These are phyloP conservation scores for Gonium pectorale DNA, from an alignment of 139 green algal species.

Conservation along the genomic window DNA sequence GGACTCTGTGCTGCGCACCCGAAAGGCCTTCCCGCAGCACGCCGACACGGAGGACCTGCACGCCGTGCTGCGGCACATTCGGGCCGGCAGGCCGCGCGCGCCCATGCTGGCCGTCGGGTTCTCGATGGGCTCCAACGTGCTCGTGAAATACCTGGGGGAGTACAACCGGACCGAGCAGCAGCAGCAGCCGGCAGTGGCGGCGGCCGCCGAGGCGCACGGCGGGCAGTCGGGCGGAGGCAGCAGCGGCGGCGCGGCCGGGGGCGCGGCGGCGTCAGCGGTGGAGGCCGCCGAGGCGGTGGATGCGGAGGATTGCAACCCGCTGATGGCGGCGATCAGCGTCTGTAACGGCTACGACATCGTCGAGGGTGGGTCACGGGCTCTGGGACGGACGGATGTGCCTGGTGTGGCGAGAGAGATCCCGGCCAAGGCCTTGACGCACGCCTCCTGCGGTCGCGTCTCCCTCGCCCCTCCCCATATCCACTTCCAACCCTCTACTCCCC, in stretches of 20 bases:
- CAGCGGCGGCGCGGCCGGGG: too few relatives aligned
- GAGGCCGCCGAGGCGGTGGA: neutral
- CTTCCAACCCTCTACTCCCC: too few relatives aligned
- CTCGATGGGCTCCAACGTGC: slow-evolving; percentile 45
- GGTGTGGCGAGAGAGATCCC: too few relatives aligned
- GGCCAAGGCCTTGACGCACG: too few relatives aligned
- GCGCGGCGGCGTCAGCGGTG: neutral
- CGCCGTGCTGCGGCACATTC: slow-evolving; percentile 31
- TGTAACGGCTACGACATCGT: slow-evolving; percentile 45
- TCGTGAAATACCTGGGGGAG: slow-evolving; percentile 42
- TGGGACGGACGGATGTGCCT: too few relatives aligned
- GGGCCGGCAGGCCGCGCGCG: neutral
- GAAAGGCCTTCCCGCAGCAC: slow-evolving; percentile 43
- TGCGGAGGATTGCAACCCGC: slow-evolving; percentile 10
- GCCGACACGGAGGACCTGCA: slow-evolving; percentile 33
- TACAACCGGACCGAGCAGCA: neutral
- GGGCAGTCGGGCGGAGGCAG: neutral
- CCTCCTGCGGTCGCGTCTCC: too few relatives aligned
- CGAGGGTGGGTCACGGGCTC: too few relatives aligned
- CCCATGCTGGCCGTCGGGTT: slow-evolving; percentile 26
- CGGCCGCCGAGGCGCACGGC: neutral
- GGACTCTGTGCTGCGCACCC: neutral
- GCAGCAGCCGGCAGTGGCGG: neutral
- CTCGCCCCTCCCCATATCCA: too few relatives aligned
- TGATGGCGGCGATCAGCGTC: slow-evolving; percentile 25